A percentile compares a stretch with the other conserved stretches of the same genome.
These are phyloP conservation scores for Huiozyma sinensis DNA, from an alignment of 805 yeast species.

Conservation along the genomic window DNA sequence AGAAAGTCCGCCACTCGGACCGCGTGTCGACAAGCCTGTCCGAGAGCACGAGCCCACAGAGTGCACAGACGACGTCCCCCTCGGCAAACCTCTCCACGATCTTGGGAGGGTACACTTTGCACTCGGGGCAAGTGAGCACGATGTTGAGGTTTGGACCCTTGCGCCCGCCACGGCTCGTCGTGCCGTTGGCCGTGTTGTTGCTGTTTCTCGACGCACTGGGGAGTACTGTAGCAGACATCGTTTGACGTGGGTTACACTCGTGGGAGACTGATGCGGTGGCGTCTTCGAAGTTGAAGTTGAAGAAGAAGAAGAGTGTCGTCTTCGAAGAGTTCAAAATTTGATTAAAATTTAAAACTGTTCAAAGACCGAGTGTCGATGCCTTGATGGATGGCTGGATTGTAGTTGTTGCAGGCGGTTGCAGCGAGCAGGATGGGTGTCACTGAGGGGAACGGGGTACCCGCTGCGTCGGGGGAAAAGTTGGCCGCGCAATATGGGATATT, in stretches of 20 bases:
- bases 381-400: too few relatives aligned
- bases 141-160: constrained; percentile 78
- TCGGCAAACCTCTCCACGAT: constrained; percentile 90
- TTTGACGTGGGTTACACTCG: constrained; percentile 1
- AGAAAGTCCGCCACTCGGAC: constrained; percentile 97
- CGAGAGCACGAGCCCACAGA: constrained; percentile 89
- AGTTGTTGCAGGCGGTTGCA: too few relatives aligned
- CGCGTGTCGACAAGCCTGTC: constrained; percentile 89
- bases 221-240: constrained; percentile 1
- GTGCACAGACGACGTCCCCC: constrained; percentile 97
- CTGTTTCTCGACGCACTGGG: neutral
- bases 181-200: neutral
- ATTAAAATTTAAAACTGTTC: too few relatives aligned
- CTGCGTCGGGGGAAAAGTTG: constrained; percentile 5
- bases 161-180: constrained; percentile 10
- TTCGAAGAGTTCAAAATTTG: too few relatives aligned
- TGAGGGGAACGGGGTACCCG: too few relatives aligned
- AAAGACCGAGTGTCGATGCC: too few relatives aligned
- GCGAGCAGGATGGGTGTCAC: too few relatives aligned
- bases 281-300: neutral
- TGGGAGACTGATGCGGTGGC: neutral
- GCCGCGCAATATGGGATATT: constrained; percentile 12
- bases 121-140: constrained; percentile 88
- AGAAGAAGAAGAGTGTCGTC: neutral
- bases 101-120: constrained; percentile 92